Evolutionary conservation across 1,284 basidiomycete genomes (phyloP).

Genomic region (Tremellales sp.): DNA sequence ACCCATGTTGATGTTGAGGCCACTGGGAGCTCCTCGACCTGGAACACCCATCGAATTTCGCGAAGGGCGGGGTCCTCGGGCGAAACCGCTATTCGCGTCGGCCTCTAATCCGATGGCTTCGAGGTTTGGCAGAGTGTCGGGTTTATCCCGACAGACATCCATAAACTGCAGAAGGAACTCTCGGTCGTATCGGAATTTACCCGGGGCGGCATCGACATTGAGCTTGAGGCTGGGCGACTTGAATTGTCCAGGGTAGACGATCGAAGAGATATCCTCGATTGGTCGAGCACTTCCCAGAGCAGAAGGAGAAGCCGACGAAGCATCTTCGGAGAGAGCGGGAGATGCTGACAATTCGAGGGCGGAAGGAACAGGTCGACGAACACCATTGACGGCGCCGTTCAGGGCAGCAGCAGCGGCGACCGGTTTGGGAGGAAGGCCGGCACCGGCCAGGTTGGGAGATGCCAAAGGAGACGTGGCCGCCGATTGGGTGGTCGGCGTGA

Average conservation of each 20-base stretch:
- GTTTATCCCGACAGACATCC: constrained; percentile 90
- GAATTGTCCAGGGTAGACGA: constrained; percentile 80
- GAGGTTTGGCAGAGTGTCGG: constrained; percentile 79
- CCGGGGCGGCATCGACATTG: constrained; percentile 72
- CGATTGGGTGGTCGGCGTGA: constrained; percentile 29
- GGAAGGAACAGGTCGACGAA: constrained; percentile 54
- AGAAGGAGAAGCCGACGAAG: constrained; percentile 52
- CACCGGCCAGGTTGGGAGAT: constrained; percentile 41
- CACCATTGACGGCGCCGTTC: constrained; percentile 28
- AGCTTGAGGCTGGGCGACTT: constrained; percentile 79
- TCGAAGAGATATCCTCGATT: constrained; percentile 75
- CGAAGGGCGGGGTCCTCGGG: constrained; percentile 28
- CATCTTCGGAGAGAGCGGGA: constrained; percentile 24
- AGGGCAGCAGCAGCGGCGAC: constrained; percentile 40
- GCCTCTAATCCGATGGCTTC: constrained; percentile 89
- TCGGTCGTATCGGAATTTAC: constrained; percentile 96
- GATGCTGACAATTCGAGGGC: constrained; percentile 61
- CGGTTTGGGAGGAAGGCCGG: constrained; percentile 47
- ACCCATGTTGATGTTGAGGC: constrained; percentile 22
- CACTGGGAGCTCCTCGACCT: constrained; percentile 44
- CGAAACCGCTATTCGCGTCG: constrained; percentile 53
- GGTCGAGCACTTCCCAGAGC: constrained; percentile 68
- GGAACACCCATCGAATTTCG: constrained; percentile 54
- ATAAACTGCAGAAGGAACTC: constrained; percentile 98
- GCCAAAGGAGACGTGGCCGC: constrained; percentile 34